These are phyloP conservation scores for Coccomyxa subellipsoidea DNA, from an alignment of 163 green algal species.

Conservation along the genomic window DNA sequence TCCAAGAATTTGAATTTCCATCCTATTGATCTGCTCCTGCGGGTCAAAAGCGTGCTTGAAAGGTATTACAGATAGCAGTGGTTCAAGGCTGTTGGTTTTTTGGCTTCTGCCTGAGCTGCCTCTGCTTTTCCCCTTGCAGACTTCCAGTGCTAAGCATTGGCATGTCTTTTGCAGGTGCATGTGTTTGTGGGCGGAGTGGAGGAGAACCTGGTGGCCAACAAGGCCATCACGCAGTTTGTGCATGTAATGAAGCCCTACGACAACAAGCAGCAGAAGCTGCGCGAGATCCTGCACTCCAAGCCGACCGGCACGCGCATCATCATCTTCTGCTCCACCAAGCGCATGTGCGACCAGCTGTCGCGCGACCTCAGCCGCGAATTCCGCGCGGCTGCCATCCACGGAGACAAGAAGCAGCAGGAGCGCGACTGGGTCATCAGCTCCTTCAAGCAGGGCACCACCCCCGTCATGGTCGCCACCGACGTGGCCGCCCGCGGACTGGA, in stretches of 20 bases:
- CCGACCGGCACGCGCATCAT: conserved; percentile 70
- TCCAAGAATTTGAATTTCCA: neutral
- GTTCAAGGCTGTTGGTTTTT: too few species aligned
- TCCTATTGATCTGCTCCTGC: too few species aligned
- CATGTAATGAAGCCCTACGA: conserved; percentile 82
- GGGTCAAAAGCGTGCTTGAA: too few species aligned
- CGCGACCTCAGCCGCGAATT: conserved; percentile 25
- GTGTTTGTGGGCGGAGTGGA: conserved; percentile 83
- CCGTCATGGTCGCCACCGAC: conserved; percentile 91
- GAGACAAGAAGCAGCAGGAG: conserved; percentile 97
- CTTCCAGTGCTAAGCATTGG: too few species aligned
- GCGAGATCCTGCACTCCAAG: conserved; percentile 48
- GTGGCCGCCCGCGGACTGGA: conserved; percentile 92
- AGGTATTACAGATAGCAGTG: too few species aligned
- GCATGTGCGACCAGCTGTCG: conserved; percentile 82
- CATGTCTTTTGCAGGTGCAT: conserved; percentile 50
- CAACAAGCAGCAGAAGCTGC: conserved; percentile 50
- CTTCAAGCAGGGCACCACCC: conserved; percentile 73
- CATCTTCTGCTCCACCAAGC: conserved; percentile 89
- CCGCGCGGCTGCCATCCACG: conserved; percentile 85
- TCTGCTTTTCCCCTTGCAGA: too few species aligned
- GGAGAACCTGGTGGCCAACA: conserved; percentile 81
- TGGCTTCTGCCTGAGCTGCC: too few species aligned
- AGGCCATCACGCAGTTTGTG: conserved; percentile 89
- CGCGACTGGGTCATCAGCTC: conserved; percentile 84